phyloP scores from a whole-genome alignment of 2,329 filamentous ascomycete species.

The Sporothrix pseudoabietina region DNA sequence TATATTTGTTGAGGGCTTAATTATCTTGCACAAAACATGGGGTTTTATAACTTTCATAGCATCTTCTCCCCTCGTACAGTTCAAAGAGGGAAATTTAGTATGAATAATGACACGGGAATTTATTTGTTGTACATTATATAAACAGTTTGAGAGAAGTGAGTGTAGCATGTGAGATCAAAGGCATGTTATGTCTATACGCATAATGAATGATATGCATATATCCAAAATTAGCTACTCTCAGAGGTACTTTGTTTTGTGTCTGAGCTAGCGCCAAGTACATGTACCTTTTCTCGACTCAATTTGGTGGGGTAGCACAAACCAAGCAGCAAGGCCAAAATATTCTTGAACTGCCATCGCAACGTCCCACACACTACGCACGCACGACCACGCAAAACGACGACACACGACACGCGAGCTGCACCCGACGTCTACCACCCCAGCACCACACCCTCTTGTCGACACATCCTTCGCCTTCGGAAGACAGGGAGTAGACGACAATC shows the following conservation, averaged over 20 bases:
- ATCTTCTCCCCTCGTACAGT: background rate
- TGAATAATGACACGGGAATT: background rate
- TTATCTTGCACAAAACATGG: no score
- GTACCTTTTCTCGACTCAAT: background rate
- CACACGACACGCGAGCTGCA: slow-evolving; percentile 14
- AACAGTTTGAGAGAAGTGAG: background rate
- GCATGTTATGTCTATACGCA: background rate
- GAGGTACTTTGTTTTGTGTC: background rate
- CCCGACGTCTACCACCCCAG: background rate
- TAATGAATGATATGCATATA: background rate
- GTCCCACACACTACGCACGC: background rate
- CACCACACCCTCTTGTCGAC: background rate
- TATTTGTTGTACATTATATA: background rate
- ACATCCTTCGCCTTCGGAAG: background rate
- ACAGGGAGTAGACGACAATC: background rate
- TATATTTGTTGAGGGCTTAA: background rate
- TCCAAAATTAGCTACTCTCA: no score
- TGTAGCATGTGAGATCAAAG: background rate
- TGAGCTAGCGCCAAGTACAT: background rate
- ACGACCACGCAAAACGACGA: slow-evolving; percentile 3
- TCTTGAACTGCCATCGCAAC: background rate
- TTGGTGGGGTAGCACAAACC: slow-evolving; percentile 22
- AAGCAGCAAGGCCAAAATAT: slow-evolving; percentile 13
- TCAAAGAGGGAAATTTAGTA: background rate
- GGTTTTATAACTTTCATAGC: background rate